Percentiles rank a stretch among this genome's conserved stretches.
phyloP scores from a whole-genome alignment of 257 asterid genomes.

The Scutellaria galericulata region DNA sequence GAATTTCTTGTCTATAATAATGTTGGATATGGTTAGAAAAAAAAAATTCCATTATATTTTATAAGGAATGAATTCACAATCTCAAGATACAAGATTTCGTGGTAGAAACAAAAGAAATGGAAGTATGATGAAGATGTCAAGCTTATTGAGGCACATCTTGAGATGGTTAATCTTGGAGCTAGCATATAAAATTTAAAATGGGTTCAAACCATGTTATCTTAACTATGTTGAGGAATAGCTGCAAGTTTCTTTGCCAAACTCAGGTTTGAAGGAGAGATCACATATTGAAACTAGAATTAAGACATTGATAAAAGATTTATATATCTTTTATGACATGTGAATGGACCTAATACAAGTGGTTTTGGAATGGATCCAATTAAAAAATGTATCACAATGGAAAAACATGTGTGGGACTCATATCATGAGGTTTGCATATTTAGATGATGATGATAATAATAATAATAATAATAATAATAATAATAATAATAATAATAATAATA shows the following conservation, averaged over 20 bases:
- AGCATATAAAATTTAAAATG: conserved; percentile 28
- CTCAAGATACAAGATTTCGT: background rate
- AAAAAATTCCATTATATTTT: background rate
- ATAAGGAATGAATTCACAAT: background rate
- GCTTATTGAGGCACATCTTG: conserved; percentile 23
- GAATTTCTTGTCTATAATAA: no score
- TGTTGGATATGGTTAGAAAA: no score
- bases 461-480: no score
- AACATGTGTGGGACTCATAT: background rate
- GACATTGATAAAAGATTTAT: background rate
- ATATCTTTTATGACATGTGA: conserved; percentile 8
- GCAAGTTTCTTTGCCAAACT: conserved; percentile 2
- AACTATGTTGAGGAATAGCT: conserved; percentile 24
- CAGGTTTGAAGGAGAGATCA: background rate
- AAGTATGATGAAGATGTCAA: background rate
- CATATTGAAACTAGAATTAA: conserved; percentile 14
- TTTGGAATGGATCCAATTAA: background rate
- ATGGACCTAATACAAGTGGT: background rate
- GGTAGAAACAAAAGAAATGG: background rate
- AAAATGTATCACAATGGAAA: background rate
- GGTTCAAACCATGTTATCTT: conserved; percentile 8
- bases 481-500: no score
- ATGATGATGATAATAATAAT: no score
- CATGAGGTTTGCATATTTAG: background rate
- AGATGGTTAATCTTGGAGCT: conserved; percentile 23